phyloP scores from a whole-genome alignment of 441 rosid genomes.

The Erodium chrysanthum region DNA sequence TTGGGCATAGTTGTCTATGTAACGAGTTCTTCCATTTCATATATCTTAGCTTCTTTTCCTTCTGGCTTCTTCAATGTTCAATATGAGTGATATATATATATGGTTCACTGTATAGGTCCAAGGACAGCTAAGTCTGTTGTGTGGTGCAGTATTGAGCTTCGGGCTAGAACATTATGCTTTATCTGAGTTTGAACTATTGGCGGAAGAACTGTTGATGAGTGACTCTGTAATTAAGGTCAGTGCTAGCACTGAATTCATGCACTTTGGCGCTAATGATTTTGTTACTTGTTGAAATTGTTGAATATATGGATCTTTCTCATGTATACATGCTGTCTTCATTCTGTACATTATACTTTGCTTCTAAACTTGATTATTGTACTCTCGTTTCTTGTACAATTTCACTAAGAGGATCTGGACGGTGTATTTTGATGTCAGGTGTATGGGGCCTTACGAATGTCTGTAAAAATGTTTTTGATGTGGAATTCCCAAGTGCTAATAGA shows the following conservation, averaged over 20 bases:
- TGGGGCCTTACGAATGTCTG: slow-evolving; percentile 85
- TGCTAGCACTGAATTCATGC: not conserved
- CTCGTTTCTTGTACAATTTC: not conserved
- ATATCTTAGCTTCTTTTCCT: not conserved
- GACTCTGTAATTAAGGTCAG: slow-evolving; percentile 61
- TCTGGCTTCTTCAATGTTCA: not conserved
- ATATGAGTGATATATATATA: not conserved
- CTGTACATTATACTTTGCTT: not conserved
- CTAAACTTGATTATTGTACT: slow-evolving; percentile 7
- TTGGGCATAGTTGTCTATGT: not conserved
- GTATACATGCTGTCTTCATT: not conserved
- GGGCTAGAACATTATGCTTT: slow-evolving; percentile 70
- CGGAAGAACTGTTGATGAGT: slow-evolving; percentile 89
- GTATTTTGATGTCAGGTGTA: slow-evolving; percentile 41
- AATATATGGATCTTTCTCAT: slow-evolving; percentile 2
- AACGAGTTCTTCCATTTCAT: not conserved
- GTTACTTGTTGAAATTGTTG: slow-evolving; percentile 1
- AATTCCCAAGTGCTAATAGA: slow-evolving; percentile 77
- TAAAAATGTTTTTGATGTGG: slow-evolving; percentile 85
- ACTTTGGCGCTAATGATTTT: not conserved
- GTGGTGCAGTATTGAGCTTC: slow-evolving; percentile 64
- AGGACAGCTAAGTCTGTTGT: slow-evolving; percentile 60
- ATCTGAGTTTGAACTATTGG: slow-evolving; percentile 82
- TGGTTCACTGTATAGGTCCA: slow-evolving; percentile 43
- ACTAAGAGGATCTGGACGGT: slow-evolving; percentile 12